phyloP scores from a whole-genome alignment of 306 rosid species.

The Cicer yamashitae region DNA sequence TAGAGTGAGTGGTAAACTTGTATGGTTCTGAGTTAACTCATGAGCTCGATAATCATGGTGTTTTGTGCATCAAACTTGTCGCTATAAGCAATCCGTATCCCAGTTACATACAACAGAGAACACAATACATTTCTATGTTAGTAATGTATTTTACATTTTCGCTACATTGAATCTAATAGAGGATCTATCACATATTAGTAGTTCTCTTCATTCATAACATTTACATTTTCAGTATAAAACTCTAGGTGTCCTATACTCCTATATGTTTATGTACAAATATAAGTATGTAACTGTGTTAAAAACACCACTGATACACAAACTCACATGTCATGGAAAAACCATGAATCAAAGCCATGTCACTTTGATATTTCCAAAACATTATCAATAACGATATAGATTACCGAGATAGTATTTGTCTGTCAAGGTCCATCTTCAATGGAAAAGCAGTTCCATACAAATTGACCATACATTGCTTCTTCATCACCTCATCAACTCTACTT shows the following conservation, averaged over 20 bases:
- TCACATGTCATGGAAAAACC: too few relatives aligned
- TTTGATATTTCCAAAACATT: background rate
- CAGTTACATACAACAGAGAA: slow-evolving; percentile 9
- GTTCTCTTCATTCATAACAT: slow-evolving; percentile 8
- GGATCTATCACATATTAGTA: slow-evolving; percentile 13
- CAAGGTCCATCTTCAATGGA: slow-evolving; percentile 82
- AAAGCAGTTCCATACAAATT: slow-evolving; percentile 79
- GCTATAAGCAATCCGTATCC: background rate
- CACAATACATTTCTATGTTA: background rate
- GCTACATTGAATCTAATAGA: background rate
- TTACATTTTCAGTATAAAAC: background rate
- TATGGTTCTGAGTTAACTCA: background rate
- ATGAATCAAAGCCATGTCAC: background rate
- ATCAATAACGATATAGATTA: background rate
- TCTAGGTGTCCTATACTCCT: too few relatives aligned
- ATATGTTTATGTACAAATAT: background rate
- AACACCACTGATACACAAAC: too few relatives aligned
- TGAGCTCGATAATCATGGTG: background rate
- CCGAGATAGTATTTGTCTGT: slow-evolving; percentile 81
- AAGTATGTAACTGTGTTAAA: background rate
- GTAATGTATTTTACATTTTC: background rate
- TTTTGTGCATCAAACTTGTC: background rate
- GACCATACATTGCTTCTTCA: slow-evolving; percentile 64
- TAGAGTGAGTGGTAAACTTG: background rate
- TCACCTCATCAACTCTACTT: slow-evolving; percentile 50